Evolutionary conservation across 2,329 filamentous ascomycete species (phyloP), one percentile per base, ranked within the genome.

Genomic region (Mycogone perniciosa): DNA sequence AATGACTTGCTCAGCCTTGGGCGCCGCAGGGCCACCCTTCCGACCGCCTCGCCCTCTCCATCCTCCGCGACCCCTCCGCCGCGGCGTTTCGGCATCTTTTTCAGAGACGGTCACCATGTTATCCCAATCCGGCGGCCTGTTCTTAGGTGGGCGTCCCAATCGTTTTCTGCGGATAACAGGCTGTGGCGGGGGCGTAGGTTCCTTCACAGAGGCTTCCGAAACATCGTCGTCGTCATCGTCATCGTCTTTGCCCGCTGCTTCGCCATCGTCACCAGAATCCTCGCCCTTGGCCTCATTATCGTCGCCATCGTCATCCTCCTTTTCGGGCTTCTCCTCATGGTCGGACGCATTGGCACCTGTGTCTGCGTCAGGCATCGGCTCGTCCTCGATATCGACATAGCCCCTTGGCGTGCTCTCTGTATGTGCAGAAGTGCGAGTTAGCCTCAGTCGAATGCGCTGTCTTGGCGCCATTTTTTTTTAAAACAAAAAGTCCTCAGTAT

Each of bases 91-190:
- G 20, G 70, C 70, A 57, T 80, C 77, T 57, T 73, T 75, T 34
- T 73, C 73, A 4, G 80, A 76, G 6, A 75, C 71, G 47, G 80
- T 79, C 46, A 82, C 73, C 58, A 80, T 77, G 40, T 75, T 72
- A 63, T 91, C 85, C 82, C 86, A 92, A 64, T 89, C 88, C 4
- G 88, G 82, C 0, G 87, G 88, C 45, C 83, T 80, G 65, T 90
- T 91, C 76, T 93, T 95, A 1, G 89, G 88, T 3, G 89, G 89
- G 9, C 90, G 82, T 20, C 90, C 90, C n/a, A 91, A 77, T 47
- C 89, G 84, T 68, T 88, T 88, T 62, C 86, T 81, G 48, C 88
- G 82, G 53, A 89, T 77, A 42, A 86, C 77, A 27, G 80, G 78
- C 44, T 76, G 81, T 29, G 82, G 82, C 1, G 75, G 74, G 20